Conservation (phyloP, 495 filamentous ascomycete genomes). For the Talaromyces nanjingensis region DNA sequence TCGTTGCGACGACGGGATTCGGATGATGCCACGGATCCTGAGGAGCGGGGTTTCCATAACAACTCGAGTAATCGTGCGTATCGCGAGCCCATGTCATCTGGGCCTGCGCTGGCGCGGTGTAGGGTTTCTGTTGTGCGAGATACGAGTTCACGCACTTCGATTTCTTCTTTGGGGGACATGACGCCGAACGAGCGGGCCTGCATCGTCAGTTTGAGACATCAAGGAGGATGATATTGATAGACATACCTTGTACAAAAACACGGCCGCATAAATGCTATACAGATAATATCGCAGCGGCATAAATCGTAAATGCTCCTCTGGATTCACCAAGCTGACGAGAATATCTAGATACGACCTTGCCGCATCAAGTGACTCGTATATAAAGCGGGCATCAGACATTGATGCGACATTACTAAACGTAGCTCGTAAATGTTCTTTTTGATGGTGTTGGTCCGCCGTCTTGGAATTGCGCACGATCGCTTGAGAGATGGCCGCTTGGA, state of each 20-base stretch:
- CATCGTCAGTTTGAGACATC: neutral
- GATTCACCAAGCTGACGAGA: conserved; percentile 47
- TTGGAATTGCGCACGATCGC: conserved; percentile 40
- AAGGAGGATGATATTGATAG: neutral
- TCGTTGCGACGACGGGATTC: conserved; percentile 21
- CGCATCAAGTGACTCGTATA: conserved; percentile 57
- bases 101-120: conserved; percentile 44
- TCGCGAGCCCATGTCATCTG: conserved; percentile 47
- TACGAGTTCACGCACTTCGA: conserved; percentile 45
- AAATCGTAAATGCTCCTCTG: conserved; percentile 48
- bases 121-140: conserved; percentile 43
- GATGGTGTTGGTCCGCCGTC: conserved; percentile 23
- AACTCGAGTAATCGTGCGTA: conserved; percentile 49
- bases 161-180: conserved; percentile 44
- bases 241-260: conserved; percentile 48
- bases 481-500: conserved; percentile 58
- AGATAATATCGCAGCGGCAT: conserved; percentile 56
- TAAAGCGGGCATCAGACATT: conserved; percentile 55
- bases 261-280: conserved; percentile 49
- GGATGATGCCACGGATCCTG: conserved; percentile 18
- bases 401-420: conserved; percentile 48
- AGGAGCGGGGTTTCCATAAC: conserved; percentile 35
- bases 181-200: conserved; percentile 50
- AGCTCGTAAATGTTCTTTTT: conserved; percentile 35
- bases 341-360: conserved; percentile 52